Evolutionary conservation across 129 eudicot species (phyloP).

Genomic region (Arctium lappa): DNA sequence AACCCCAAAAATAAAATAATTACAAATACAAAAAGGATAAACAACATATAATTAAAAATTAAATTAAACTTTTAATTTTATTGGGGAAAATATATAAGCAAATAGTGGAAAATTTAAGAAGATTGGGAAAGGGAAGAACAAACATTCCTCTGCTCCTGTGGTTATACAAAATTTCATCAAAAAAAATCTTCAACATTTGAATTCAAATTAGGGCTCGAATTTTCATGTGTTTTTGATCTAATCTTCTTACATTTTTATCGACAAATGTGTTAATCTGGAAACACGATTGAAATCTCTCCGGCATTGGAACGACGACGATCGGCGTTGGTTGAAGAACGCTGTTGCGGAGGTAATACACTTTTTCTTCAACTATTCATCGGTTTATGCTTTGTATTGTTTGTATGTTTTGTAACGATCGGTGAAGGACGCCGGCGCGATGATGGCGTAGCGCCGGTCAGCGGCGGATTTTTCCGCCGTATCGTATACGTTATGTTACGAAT

Average conservation of each 20-base stretch:
- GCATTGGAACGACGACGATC: slow-evolving; percentile 16
- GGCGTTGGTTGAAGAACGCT: slow-evolving; percentile 7
- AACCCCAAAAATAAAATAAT: background rate
- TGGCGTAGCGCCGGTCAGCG: slow-evolving; percentile 9
- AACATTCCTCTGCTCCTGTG: slow-evolving; percentile 39
- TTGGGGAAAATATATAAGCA: slow-evolving; percentile 20
- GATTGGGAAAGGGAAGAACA: slow-evolving; percentile 35
- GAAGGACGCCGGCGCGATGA: slow-evolving; percentile 6
- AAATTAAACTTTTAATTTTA: background rate
- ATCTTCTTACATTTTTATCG: background rate
- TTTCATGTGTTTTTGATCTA: background rate
- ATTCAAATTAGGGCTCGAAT: background rate
- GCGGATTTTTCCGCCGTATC: slow-evolving; percentile 5
- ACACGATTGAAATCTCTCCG: background rate
- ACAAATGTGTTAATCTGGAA: slow-evolving; percentile 10
- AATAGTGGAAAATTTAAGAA: slow-evolving; percentile 22
- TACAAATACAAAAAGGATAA: background rate
- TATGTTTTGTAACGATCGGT: slow-evolving; percentile 14
- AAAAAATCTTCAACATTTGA: slow-evolving; percentile 11
- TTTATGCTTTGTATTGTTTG: background rate
- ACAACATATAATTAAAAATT: background rate
- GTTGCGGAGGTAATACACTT: slow-evolving; percentile 11
- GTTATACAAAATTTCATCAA: slow-evolving; percentile 16
- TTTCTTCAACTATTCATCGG: background rate
- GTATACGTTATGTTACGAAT: slow-evolving; percentile 12